Evolutionary conservation across 2,329 filamentous ascomycete genomes (phyloP), one percentile per base, ranked within the genome.

Genomic region (Fusarium lateritium): DNA sequence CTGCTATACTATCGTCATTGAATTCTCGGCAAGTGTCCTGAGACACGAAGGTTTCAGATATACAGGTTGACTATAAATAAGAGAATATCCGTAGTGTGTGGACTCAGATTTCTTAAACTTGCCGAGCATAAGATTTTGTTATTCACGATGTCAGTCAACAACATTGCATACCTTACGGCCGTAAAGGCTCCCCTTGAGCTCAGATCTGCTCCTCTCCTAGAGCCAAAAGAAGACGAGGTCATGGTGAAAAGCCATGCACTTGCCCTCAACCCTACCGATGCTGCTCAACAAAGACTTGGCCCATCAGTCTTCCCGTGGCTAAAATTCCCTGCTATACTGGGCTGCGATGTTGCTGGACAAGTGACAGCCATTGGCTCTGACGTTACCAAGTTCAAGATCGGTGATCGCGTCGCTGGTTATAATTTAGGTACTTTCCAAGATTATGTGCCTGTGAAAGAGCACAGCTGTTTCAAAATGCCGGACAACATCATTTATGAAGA

Each of bases 311-410:
- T 63, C 22, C 58, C 58, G 1, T 63, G 60, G 60, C 60, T 63
- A 36, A 63, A 63, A 8, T 63, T 57, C 10, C 60, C 60, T 8
- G 50, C 58, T 19, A 57, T 63, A 5, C 50, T 63, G 2, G 60
- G 58, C 10, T 63, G 42, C 7, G 60, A 63, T 34, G 58, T 63
- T 15, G 50, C 58, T 5, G 60, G 60, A 10, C 24, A 36, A 24
- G 19, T 63, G 11, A 10, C 53, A 9, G 60, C 59, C 7, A 2
- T 57, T 28, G 60, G 60, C 21, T 34, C 43, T 4, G 3, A 6
- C 4, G 11, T 49, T 0, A 63, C 31, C 31, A 63, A 57, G 24
- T 49, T 39, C 15, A 63, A 63, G 15, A 5, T 39, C 7, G 58
- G 60, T 13, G 60, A 63, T 10, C 43, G 50, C 0, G 60, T 63